Conservation (phyloP, 495 filamentous ascomycete genomes). For the Mycothermus thermophilus region DNA sequence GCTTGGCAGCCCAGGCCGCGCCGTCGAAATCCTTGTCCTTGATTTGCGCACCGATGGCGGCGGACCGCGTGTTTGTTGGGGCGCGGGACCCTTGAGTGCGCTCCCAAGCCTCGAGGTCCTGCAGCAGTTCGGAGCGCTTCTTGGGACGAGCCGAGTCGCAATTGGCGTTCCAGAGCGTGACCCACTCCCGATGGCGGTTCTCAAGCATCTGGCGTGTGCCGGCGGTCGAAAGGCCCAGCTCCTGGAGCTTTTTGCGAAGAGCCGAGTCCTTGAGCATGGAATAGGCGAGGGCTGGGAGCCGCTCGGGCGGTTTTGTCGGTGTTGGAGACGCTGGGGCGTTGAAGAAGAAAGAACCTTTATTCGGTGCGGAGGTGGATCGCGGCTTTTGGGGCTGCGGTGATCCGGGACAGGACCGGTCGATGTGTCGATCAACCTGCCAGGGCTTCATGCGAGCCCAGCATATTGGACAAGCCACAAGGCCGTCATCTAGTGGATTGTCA, state of each 20-base stretch:
- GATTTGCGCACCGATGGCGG: constrained; percentile 25
- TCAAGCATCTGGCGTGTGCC: constrained; percentile 57
- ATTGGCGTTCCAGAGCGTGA: constrained; percentile 93
- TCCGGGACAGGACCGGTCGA: constrained; percentile 48
- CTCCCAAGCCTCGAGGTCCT: constrained; percentile 77
- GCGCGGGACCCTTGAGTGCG: constrained; percentile 48
- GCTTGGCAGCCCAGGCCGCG: constrained; percentile 54
- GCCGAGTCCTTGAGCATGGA: constrained; percentile 60
- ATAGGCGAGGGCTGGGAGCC: constrained; percentile 69
- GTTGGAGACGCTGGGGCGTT: too few relatives aligned
- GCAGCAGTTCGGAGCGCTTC: constrained; percentile 52
- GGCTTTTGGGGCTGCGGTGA: constrained; percentile 17
- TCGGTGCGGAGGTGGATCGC: constrained; percentile 5
- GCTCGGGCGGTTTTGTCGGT: constrained; percentile 22
- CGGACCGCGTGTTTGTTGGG: constrained; percentile 17
- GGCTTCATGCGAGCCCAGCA: constrained; percentile 67
- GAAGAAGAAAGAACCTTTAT: constrained; percentile 10
- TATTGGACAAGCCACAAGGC: constrained; percentile 68
- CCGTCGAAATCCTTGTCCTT: constrained; percentile 79
- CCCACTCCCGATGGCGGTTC: constrained; percentile 79
- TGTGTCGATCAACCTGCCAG: constrained; percentile 55
- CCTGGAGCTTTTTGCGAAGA: constrained; percentile 65
- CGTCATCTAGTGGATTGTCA: too few relatives aligned
- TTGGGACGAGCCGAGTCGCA: constrained; percentile 68
- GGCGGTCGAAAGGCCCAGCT: constrained; percentile 63